A percentile compares a stretch with the other conserved stretches of the same genome.
Evolutionary conservation across 495 filamentous ascomycete species (phyloP).

Genomic region (Eremomyces bilateralis): DNA sequence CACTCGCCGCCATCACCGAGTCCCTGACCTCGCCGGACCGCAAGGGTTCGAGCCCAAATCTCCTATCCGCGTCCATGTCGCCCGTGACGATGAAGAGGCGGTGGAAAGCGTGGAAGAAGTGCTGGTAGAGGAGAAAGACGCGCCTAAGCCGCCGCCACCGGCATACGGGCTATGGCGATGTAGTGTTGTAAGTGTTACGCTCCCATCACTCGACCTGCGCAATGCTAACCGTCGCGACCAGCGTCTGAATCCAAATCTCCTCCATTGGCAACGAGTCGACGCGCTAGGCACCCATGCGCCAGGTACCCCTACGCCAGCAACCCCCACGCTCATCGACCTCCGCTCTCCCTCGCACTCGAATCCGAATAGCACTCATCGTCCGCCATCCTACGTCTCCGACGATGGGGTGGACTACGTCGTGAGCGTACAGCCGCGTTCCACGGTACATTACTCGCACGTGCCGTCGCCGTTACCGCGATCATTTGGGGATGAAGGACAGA

Average conservation of each 20-base stretch:
- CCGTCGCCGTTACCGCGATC: too few species aligned
- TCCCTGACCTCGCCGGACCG: slow-evolving; percentile 12
- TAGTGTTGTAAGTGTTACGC: slow-evolving; percentile 45
- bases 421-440: slow-evolving; percentile 33
- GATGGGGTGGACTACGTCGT: slow-evolving; percentile 49
- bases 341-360: too few species aligned
- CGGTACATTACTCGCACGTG: not conserved
- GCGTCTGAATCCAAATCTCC: slow-evolving; percentile 57
- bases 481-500: too few species aligned
- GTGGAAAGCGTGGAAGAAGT: slow-evolving; percentile 1
- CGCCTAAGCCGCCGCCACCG: slow-evolving; percentile 42
- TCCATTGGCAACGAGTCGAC: slow-evolving; percentile 53
- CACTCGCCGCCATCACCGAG: slow-evolving; percentile 3
- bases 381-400: slow-evolving; percentile 50
- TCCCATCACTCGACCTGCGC: slow-evolving; percentile 1
- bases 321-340: not conserved
- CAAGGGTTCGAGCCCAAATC: slow-evolving; percentile 16
- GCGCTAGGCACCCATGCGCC: slow-evolving; percentile 4
- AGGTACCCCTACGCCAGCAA: not conserved
- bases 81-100: slow-evolving; percentile 13
- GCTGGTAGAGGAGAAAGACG: slow-evolving; percentile 11
- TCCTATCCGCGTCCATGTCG: slow-evolving; percentile 19
- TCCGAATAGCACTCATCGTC: slow-evolving; percentile 20
- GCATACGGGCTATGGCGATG: slow-evolving; percentile 75
- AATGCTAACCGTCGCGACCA: slow-evolving; percentile 10